These are phyloP conservation scores for Claviceps spartinae DNA, from an alignment of 2,329 filamentous ascomycete genomes.

Conservation along the genomic window DNA sequence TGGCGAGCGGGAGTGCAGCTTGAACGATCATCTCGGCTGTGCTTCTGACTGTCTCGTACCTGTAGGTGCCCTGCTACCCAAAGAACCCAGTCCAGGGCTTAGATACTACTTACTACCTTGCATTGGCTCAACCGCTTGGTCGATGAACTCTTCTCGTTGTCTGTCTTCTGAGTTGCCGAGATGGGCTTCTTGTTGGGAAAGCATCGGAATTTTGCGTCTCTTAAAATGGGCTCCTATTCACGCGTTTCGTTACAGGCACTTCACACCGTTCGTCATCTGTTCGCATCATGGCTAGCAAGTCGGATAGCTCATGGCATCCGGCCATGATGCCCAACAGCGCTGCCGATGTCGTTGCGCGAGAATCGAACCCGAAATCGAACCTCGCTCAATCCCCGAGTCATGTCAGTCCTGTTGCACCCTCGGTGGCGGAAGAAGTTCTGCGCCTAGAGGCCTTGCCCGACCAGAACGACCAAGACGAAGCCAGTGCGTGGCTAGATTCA, in stretches of 20 bases:
- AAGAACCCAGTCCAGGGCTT: not conserved
- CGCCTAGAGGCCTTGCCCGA: not conserved
- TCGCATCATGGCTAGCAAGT: slow-evolving; percentile 24
- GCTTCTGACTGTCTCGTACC: slow-evolving; percentile 8
- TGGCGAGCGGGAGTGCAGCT: slow-evolving; percentile 9
- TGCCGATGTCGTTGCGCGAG: slow-evolving; percentile 1
- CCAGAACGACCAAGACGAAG: slow-evolving; percentile 6
- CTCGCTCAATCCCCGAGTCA: not conserved
- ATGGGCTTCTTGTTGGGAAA: not conserved
- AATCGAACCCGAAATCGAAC: not conserved
- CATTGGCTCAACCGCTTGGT: not conserved
- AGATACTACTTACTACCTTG: not conserved
- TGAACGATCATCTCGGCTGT: slow-evolving; percentile 8
- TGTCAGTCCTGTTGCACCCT: not conserved
- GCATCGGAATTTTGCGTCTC: not conserved
- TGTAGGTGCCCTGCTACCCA: not conserved
- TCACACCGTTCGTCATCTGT: slow-evolving; percentile 3
- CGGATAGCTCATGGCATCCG: slow-evolving; percentile 26
- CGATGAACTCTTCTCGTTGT: not conserved
- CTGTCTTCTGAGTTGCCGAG: slow-evolving; percentile 7
- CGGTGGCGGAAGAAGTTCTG: not conserved
- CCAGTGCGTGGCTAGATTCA: slow-evolving; percentile 12
- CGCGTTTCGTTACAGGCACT: slow-evolving; percentile 1
- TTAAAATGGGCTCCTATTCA: not conserved
- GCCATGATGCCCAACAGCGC: slow-evolving; percentile 24